Base-by-base conservation (phyloP, 441 rosid species). In the Syzygium syzygioides region DNA sequence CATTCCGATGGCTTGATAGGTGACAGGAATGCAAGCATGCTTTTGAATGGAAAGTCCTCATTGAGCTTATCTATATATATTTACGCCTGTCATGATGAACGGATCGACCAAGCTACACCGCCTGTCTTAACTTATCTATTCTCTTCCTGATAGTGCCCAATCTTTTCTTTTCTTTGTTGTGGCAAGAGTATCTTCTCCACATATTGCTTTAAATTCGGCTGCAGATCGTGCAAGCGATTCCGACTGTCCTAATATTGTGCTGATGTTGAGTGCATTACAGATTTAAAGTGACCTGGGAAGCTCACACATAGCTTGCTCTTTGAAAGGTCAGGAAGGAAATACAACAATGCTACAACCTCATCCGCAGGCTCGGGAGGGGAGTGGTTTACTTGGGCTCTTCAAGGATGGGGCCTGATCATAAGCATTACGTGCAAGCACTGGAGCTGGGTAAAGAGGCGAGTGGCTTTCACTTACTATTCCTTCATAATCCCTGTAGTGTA, bases 321-420 rank as follows among this genome's bases (percentile, higher is more conserved):
- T 90, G 88, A 92, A 92, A 97, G 99, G 96, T 97, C 87, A 96
- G 93, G 91, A 95, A 94, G 91, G 99, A 96, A 93, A 94, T 95
- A 64, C 93, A 89, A 68, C 90, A 80, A 68, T 97, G 99, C 93
- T 97, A 95, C 60, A 94, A 94, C 62, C 96, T 97, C 88, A 90
- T 95, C 91, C 93, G 87, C 57, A 93, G 94, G 88, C 95, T 96
- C 15, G 98, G 99, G 86, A 94, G 97, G 90, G 99, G 99, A 86
- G 95, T 94, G 85, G 90, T 96, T 79, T 96, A 97, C 91, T 91
- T 97, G 91, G 98, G 98, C 88, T 97, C 98, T 20, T 94, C 99
- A 3, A 94, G 99, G 90, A 94, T 95, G 94, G 96, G 92, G 88
- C 92, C 95, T 20, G 92, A 92, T 91, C 96, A 94, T 93, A 91